These are phyloP conservation scores for Kregervanrija delftensis DNA, from an alignment of 805 yeast genomes.

Conservation along the genomic window DNA sequence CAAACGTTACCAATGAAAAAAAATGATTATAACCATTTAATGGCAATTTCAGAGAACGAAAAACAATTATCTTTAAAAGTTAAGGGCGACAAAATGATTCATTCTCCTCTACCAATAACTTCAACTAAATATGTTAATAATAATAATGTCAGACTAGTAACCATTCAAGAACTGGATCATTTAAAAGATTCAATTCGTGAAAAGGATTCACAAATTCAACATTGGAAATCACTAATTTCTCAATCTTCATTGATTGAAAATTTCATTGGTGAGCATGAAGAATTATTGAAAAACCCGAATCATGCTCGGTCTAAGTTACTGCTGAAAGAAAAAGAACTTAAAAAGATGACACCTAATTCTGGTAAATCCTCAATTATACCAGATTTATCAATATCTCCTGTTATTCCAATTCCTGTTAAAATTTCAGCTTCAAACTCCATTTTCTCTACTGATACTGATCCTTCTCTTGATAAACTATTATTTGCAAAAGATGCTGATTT, in stretches of 20 bases:
- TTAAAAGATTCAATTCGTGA: background rate
- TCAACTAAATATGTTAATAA: constrained; percentile 2
- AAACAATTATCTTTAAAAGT: background rate
- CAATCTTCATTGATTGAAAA: background rate
- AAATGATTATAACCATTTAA: constrained; percentile 18
- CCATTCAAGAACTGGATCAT: constrained; percentile 1
- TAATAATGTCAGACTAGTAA: constrained; percentile 1
- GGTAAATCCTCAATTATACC: too few species aligned
- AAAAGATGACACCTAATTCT: background rate
- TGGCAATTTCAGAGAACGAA: constrained; percentile 1
- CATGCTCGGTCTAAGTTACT: background rate
- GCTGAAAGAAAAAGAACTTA: background rate
- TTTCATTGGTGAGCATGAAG: background rate
- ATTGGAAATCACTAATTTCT: background rate
- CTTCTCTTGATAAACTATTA: too few species aligned
- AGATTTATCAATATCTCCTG: too few species aligned
- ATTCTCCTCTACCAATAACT: background rate
- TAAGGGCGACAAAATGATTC: background rate
- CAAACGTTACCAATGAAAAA: constrained; percentile 14
- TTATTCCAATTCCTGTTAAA: too few species aligned
- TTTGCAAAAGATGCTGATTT: too few species aligned
- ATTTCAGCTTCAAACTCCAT: too few species aligned
- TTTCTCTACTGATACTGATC: too few species aligned
- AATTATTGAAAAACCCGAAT: background rate
- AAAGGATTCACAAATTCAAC: background rate